These are phyloP conservation scores for Fusarium irregulare DNA, from an alignment of 2,329 filamentous ascomycete species.

Conservation along the genomic window DNA sequence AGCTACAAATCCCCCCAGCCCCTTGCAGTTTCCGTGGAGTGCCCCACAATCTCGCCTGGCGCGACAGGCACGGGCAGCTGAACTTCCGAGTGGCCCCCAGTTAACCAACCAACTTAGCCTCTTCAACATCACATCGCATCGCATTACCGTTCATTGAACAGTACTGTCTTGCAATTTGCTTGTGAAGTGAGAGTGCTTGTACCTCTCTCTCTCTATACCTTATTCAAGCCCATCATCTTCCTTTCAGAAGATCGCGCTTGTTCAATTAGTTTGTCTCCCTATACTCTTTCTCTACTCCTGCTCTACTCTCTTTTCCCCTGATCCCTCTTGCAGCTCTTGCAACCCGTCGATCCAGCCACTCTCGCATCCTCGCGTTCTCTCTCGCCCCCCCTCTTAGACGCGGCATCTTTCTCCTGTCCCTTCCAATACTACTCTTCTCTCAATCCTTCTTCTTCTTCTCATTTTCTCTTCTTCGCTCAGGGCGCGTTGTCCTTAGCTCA, in stretches of 20 bases:
- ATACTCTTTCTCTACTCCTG: slow-evolving; percentile 41
- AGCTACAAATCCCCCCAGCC: neutral
- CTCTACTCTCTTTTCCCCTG: slow-evolving; percentile 37
- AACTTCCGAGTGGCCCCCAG: slow-evolving; percentile 35
- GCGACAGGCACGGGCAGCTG: slow-evolving; percentile 26
- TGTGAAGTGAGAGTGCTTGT: slow-evolving; percentile 42
- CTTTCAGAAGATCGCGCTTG: slow-evolving; percentile 44
- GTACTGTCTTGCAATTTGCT: slow-evolving; percentile 4
- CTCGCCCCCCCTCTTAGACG: slow-evolving; percentile 33
- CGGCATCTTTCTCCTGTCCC: slow-evolving; percentile 24
- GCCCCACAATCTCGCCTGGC: slow-evolving; percentile 34
- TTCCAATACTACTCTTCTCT: slow-evolving; percentile 16
- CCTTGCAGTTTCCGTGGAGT: neutral
- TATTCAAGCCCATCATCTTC: slow-evolving; percentile 39
- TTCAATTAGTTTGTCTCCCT: slow-evolving; percentile 52
- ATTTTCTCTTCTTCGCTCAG: slow-evolving; percentile 24
- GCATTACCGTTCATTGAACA: slow-evolving; percentile 27
- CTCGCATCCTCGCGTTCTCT: slow-evolving; percentile 45
- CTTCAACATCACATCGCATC: slow-evolving; percentile 44
- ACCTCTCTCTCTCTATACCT: slow-evolving; percentile 20
- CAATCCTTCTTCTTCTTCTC: slow-evolving; percentile 29
- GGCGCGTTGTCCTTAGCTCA: slow-evolving; percentile 20
- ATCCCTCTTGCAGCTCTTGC: slow-evolving; percentile 33
- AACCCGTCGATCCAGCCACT: slow-evolving; percentile 38
- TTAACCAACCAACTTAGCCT: slow-evolving; percentile 46